A percentile compares a stretch with the other conserved stretches of the same genome.
Conservation (phyloP, 2,329 filamentous ascomycete genomes). For the Aureobasidium musti region DNA sequence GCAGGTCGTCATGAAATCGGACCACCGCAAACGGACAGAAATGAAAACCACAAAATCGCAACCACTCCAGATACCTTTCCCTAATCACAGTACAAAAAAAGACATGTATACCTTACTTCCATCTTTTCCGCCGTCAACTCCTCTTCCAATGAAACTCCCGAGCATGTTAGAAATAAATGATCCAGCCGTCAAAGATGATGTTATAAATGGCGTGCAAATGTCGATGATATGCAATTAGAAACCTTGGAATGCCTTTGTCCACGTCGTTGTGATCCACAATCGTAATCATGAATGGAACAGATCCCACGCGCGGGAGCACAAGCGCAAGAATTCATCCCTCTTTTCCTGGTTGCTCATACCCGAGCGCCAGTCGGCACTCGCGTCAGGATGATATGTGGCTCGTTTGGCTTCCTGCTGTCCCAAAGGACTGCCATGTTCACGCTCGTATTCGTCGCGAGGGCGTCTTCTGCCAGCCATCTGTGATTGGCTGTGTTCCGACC, state of each 20-base stretch:
- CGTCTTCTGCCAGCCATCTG: slow-evolving; percentile 65
- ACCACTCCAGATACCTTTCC: slow-evolving; percentile 10
- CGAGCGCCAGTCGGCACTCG: slow-evolving; percentile 61
- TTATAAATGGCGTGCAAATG: slow-evolving; percentile 23
- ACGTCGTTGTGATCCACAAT: background rate
- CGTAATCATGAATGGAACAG: slow-evolving; percentile 68
- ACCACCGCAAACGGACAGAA: background rate
- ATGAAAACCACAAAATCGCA: background rate
- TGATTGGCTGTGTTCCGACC: slow-evolving; percentile 32
- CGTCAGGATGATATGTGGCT: slow-evolving; percentile 36
- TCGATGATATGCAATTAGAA: slow-evolving; percentile 13
- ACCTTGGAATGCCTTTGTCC: background rate
- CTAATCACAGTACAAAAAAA: slow-evolving; percentile 7
- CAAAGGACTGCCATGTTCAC: slow-evolving; percentile 81
- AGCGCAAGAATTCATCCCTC: slow-evolving; percentile 84
- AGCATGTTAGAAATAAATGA: slow-evolving; percentile 20
- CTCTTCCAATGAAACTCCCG: background rate
- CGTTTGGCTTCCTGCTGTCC: slow-evolving; percentile 69
- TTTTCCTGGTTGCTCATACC: slow-evolving; percentile 81
- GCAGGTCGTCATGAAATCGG: slow-evolving; percentile 2
- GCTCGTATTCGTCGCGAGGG: slow-evolving; percentile 84
- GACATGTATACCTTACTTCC: slow-evolving; percentile 8
- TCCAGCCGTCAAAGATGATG: slow-evolving; percentile 26
- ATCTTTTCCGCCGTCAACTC: slow-evolving; percentile 20
- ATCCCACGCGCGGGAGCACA: slow-evolving; percentile 93